Base-by-base conservation (phyloP, 768 basidiomycete genomes). In the Suillus weaverae region DNA sequence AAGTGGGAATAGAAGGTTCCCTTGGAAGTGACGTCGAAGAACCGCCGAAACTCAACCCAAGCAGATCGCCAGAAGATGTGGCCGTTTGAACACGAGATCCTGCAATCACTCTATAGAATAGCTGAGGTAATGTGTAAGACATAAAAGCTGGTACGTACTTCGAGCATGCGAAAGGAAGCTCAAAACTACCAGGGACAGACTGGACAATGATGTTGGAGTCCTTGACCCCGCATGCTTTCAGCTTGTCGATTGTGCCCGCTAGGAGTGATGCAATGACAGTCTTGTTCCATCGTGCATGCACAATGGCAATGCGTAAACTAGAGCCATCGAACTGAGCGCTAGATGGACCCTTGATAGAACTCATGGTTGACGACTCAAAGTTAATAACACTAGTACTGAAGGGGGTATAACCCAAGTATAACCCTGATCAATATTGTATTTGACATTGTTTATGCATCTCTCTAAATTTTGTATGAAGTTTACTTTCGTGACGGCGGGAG, bases 261-360 rank as follows among this genome's bases (percentile, higher is more conserved):
- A 99, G 81, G 59, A 99, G 86, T 13, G 94, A 87, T 14, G 92
- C 89, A 72, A 99, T 91, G 73, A 99, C 88, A 22, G 80, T 73
- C 69, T 87, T 88, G 81, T 99, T 99, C 97, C 97, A 99, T 79
- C 95, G 83, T 20, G 95, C 94, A 75, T 98, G 97, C 8, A 99
- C 91, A 73, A 99, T 96, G 72, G 92, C 93, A 61, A 97, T 79
- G 64, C 96, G 89, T 61, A 96, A 84, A 33, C 81, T 66, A 2
- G 92, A 89, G 60, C 96, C 96, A 71, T 98, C 93, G 81, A 86
- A 85, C 41, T 84, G 77, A 46, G 78, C 81, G 60, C 85, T 75
- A 43, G 90, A 84, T 55, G 85, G 81, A 46, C 93, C 92, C 81
- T 97, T 97, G 85, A 97, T 89, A 69, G 89, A 66, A 35, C 67